Base-by-base conservation (phyloP, 176 grass and related monocot species). In the Pontederia paniculata region DNA sequence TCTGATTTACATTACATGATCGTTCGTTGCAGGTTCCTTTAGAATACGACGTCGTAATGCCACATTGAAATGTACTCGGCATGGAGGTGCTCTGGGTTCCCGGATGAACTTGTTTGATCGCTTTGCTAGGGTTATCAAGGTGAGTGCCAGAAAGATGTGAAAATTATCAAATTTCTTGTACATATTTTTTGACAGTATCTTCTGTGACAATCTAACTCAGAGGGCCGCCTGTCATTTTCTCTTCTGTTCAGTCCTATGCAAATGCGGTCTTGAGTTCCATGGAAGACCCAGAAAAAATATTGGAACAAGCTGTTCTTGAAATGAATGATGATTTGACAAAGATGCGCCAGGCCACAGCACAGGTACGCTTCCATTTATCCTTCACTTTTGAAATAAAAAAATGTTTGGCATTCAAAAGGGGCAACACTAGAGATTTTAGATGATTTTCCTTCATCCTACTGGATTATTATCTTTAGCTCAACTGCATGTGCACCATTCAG, bases 281-380 rank as follows among this genome's bases (percentile, higher is more conserved):
- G 75, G 94, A 98, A 63, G 94, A 98, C 68, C 94, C 94, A 23
- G 94, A 98, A 66, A 98, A 98, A 78, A 98, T 98, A 45, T 80
- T 98, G 58, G 94, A 98, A 25, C 94, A 98, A 68, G 87, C 94
- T 1, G 94, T 98, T 55, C 47, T 98, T 44, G 94, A 98, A 67
- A 98, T 98, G 94, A 98, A 84, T 53, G 94, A 98, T 45, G 94
- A 98, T 63, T 88, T 98, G 50, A 91, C 76, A 45, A 98, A 98
- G 74, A 91, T 98, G 94, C 83, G 94, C 21, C 94, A 98, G 73
- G 94, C 94, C 49, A 98, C 94, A 59, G 94, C 94, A 64, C 94
- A 98, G 78, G 94, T 98, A 67, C 28, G 7, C 3, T 2, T 37
- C 28, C 28, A 37, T 37, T 37, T 2, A 37, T 37, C 28, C 3